These are phyloP conservation scores for Closterium sp. DNA, from an alignment of 139 green algal genomes.

Conservation along the genomic window DNA sequence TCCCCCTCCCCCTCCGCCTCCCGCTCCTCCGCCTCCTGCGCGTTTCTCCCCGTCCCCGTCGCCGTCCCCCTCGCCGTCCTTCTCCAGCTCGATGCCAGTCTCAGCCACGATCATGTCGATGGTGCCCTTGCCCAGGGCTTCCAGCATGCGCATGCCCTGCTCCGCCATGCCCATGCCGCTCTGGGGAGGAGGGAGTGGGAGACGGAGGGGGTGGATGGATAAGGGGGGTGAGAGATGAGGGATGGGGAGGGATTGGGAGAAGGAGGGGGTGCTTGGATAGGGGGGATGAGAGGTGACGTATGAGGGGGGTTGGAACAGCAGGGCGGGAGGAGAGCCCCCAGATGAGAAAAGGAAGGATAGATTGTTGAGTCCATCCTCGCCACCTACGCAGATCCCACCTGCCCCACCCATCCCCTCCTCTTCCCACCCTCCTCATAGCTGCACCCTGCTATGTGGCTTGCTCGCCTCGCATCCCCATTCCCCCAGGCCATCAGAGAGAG, in stretches of 20 bases:
- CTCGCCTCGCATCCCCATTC: not conserved
- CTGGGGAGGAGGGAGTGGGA: not conserved
- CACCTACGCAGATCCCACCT: too few relatives aligned
- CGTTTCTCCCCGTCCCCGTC: not conserved
- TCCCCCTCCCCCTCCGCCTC: not conserved
- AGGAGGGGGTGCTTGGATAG: not conserved
- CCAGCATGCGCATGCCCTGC: conserved; percentile 29
- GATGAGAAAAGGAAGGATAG: too few relatives aligned
- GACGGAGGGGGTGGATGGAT: too few relatives aligned
- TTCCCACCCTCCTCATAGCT: too few relatives aligned
- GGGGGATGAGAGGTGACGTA: not conserved
- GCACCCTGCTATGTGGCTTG: not conserved
- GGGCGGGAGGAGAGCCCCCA: too few relatives aligned
- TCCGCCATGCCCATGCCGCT: conserved; percentile 12
- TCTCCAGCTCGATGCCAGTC: conserved; percentile 39
- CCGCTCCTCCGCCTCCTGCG: not conserved
- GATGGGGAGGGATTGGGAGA: not conserved
- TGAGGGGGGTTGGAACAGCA: too few relatives aligned
- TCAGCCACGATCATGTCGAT: conserved; percentile 33
- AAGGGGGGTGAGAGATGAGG: too few relatives aligned
- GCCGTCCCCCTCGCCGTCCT: conserved; percentile 11
- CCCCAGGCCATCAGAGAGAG: too few relatives aligned
- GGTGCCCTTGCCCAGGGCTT: conserved; percentile 24
- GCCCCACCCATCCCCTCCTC: too few relatives aligned
- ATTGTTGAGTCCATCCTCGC: too few relatives aligned